These are phyloP conservation scores for Candida loeiensis DNA, from an alignment of 805 yeast genomes.

Conservation along the genomic window DNA sequence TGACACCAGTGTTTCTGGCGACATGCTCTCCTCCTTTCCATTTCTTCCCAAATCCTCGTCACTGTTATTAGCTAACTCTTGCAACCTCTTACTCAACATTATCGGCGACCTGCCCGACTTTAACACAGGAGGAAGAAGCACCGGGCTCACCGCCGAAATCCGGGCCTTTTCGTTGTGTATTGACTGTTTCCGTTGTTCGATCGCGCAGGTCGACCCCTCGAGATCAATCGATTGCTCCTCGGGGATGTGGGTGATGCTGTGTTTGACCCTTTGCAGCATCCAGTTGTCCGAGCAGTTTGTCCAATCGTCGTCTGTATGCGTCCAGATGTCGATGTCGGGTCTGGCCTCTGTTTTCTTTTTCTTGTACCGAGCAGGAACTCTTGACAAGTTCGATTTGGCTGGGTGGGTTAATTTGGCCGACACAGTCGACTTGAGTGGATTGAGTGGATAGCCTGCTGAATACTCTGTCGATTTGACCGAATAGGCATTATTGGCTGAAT, in stretches of 20 bases:
- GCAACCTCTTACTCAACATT: conserved; percentile 20
- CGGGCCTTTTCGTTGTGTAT: conserved; percentile 28
- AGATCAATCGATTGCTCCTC: too few species aligned
- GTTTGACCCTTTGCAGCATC: conserved; percentile 3
- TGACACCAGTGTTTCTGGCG: neutral
- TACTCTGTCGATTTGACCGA: too few species aligned
- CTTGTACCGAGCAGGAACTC: too few species aligned
- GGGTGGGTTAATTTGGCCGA: too few species aligned
- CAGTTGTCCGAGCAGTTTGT: neutral
- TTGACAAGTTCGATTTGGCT: too few species aligned
- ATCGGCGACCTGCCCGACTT: conserved; percentile 32
- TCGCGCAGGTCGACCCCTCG: conserved; percentile 14
- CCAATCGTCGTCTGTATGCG: neutral
- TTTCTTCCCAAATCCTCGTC: conserved; percentile 1
- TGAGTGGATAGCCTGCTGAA: too few species aligned
- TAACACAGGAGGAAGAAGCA: conserved; percentile 32
- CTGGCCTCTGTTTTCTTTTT: too few species aligned
- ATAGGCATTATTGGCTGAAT: too few species aligned
- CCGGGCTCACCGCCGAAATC: conserved; percentile 27
- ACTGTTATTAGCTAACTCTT: conserved; percentile 5
- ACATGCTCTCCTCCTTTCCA: neutral
- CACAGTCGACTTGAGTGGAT: too few species aligned
- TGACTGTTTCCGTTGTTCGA: conserved; percentile 11
- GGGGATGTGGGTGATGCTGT: conserved; percentile 6
- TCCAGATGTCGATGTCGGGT: conserved; percentile 1